Base-by-base conservation (phyloP, 2,329 filamentous ascomycete genomes). In the Triangularia verruculosa region DNA sequence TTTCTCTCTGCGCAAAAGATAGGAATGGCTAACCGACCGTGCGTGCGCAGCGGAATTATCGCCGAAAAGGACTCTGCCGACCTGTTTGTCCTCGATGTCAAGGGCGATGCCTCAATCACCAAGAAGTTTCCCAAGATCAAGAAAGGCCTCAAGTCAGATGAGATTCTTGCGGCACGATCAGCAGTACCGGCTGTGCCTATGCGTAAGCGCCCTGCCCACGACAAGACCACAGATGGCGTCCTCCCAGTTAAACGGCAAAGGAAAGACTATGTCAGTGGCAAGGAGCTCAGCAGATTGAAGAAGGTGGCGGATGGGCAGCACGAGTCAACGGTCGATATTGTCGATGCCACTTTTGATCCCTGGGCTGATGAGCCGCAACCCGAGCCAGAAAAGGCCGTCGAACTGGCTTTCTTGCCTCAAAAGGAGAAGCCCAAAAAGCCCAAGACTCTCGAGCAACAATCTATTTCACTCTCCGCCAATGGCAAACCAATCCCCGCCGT, bases 91-190 rank as follows among this genome's bases (percentile, higher is more conserved):
- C 78, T 97, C 72, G 95, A 98, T 74, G 86, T 87, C 1, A 81
- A 82, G 57, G 92, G 93, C 66, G 89, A 93, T 71, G 78, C 82
- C 57, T 79, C 84, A 25, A 55, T 69, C 34, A 22, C 57, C 6
- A 66, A 69, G 54, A 59, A 86, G 93, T 78, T 84, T 60, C 59
- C 66, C 34, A 66, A 70, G 59, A 79, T 67, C 68, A 86, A 88
- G 74, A 97, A 96, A 79, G 83, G 85, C 4, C 85, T 99, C 69
- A 96, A 92, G 77, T 88, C 89, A 67, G 94, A 99, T 74, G 91
- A 98, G 74, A 98, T 99, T 68, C 88, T 99, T 70, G 88, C 90
- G 28, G 84, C 89, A 72, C 89, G 95, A 66, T 97, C 93, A 34
- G 88, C 88, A 12, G 84, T 98, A 8, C 90, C 92, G 3, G 89